Base-by-base conservation (phyloP, 768 basidiomycete species). In the Paxillus rubicundulus region DNA sequence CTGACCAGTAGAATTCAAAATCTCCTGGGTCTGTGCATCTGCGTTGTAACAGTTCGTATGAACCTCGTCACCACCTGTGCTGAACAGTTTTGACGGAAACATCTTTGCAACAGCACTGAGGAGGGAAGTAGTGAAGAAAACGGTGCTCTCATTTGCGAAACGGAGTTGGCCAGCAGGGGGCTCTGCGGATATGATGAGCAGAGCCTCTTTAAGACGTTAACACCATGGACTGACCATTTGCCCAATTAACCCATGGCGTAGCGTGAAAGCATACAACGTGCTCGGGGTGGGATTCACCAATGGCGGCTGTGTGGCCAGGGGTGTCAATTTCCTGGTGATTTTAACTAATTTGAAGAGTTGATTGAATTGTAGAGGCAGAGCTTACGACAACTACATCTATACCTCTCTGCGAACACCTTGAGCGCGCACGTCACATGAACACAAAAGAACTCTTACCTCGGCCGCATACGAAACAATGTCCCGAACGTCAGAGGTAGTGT, bases 111-210 rank as follows among this genome's bases (percentile, higher is more conserved):
- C 77, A 0, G 80, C 71, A 0, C 65, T 65, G 58, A 89, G 68
- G 16, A 91, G 56, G 9, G 61, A 65, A 1, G 72, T 61, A 0
- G 81, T 79, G 56, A 87, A 90, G 20, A 77, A 70, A 39, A 78
- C 68, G 2, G 82, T 83, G 0, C 70, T 74, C 1, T 74, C 57
- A 14, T 80, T 75, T 1, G 86, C 82, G 50, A 91, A 74, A 27
- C 86, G 82, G 16, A 91, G 78, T 62, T 91, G 88, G 1, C 89
- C 89, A 0, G 89, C 79, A 0, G 89, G 89, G 1, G 89, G 89
- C n/a, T 17, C 30, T 37, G 38, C 27, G 43, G 13, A 5, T 6
- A 44, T 49, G 13, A 49, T 36, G 10, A 38, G 18, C 16, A 20
- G n/a, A 32, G 4, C 18, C 10, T 12, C 24, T 8, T 28, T 5